Evolutionary conservation across 768 basidiomycete species (phyloP), one percentile per base, ranked within the genome.

Genomic region (Myochromella boudieri): DNA sequence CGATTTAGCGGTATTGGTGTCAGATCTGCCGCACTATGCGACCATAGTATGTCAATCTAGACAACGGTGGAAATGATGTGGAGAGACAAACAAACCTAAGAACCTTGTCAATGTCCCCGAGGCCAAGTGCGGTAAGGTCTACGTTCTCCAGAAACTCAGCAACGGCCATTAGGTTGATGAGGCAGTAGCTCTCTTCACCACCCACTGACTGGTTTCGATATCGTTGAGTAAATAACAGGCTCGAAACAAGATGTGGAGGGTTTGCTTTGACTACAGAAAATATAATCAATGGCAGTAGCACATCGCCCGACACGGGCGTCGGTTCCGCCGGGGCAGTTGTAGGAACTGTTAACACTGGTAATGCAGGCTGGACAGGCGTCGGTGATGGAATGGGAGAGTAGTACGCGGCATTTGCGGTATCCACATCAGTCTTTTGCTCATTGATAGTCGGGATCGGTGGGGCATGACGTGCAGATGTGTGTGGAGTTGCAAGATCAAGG

Each of bases 131-230:
- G 55, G 78, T 85, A 46, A 97, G 72, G 68, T 97, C 93, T 27
- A 97, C 92, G 60, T 94, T 91, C 68, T 95, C 93, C 42, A 97
- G 72, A 63, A 97, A 99, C 61, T 97, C 95, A 1, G 90, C 91
- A 4, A 95, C 94, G 9, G 95, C 95, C 75, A 95, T 83, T 29
- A 97, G 72, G 65, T 97, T 98, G 63, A 97, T 89, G 31, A 95
- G 76, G 48, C 94, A 97, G 58, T 94, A 99, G 38, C 83, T 85
- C 58, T 91, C 90, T 60, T 97, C 93, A 2, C 94, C 94, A 1
- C 84, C 81, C 2, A 78, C 60, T 1, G 69, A 61, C 45, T 79
- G 76, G 45, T 80, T 77, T 31, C 81, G 59, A 57, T 82, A 85
- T 22, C 82, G 69, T 55, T 85, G 74, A 27, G 83, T 75, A 69